Base-by-base conservation (phyloP, 2,329 filamentous ascomycete species). In the Nectriaceae sp. region DNA sequence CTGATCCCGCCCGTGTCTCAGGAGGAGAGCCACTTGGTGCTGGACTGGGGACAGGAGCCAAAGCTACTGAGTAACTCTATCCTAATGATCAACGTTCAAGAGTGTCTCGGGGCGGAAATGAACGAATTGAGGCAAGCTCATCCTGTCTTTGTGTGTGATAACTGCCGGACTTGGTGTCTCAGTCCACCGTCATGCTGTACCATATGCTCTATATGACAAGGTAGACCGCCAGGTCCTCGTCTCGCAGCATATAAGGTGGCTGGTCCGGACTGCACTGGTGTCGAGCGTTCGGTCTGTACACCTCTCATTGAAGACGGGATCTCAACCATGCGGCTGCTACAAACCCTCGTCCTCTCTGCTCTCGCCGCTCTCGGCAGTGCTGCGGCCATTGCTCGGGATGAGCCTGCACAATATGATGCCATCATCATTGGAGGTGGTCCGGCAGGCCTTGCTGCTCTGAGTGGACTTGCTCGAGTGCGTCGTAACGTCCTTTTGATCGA, bases 371-470 rank as follows among this genome's bases (percentile, higher is more conserved):
- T 62, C 2, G n/a, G 20, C n/a, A 46, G 45, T 26, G 50, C 59
- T 21, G 56, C 50, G 18, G 55, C 44, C 24, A 50, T 60, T 38
- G 43, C 44, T 5, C 22, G 22, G 26, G 26, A 41, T 4, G 26
- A 50, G 1, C 11, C 35, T 3, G 55, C 50, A 20, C 51, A 67
- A 8, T 83, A 78, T 56, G 81, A 84, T 66, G 79, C 75, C 47
- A 73, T 84, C 36, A 68, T 84, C 31, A 68, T 84, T 4, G 81
- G 81, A 4, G 81, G 81, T 29, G 81, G 81, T 1, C 81, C 81
- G 3, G 67, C 80, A 0, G 81, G 81, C 0, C 72, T 84, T 2
- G 73, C 70, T 40, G 75, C 75, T 2, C 55, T 81, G 42, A 84
- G 80, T 47, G 80, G 75, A 36, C 72, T 85, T n/a, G 80, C 77